Evolutionary conservation across 768 basidiomycete genomes (phyloP).

Genomic region (Hemileccinum impolitum): DNA sequence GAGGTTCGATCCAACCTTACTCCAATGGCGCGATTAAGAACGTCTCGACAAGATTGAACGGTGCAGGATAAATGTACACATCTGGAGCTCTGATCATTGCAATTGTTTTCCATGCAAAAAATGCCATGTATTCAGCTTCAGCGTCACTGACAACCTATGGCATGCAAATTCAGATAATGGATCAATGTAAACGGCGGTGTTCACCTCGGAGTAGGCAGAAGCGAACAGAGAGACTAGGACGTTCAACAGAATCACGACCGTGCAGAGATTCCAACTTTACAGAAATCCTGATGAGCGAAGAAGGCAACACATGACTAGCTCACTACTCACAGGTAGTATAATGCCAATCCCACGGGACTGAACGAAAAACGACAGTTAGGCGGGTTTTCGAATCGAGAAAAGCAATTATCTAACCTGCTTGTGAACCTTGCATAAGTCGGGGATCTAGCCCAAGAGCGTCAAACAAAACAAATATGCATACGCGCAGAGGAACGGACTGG

Average conservation of each 20-base stretch:
- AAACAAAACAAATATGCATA: background rate
- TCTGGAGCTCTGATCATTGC: constrained; percentile 85
- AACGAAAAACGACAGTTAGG: background rate
- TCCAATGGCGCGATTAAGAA: constrained; percentile 82
- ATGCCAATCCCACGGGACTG: constrained; percentile 55
- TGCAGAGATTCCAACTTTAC: constrained; percentile 75
- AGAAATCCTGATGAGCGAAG: background rate
- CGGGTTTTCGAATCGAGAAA: background rate
- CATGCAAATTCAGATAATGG: constrained; percentile 3
- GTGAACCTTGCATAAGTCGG: constrained; percentile 64
- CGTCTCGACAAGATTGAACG: constrained; percentile 86
- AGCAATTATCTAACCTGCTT: constrained; percentile 35
- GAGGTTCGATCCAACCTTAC: constrained; percentile 42
- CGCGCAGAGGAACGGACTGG: constrained; percentile 44
- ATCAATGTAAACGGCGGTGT: constrained; percentile 15
- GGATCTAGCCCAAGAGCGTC: constrained; percentile 40
- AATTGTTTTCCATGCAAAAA: constrained; percentile 85
- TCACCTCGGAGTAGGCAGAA: constrained; percentile 84
- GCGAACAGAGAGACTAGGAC: constrained; percentile 95
- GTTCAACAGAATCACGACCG: constrained; percentile 84
- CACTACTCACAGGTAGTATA: constrained; percentile 75
- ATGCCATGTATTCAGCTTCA: constrained; percentile 85
- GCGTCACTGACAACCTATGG: constrained; percentile 77
- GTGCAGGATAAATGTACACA: constrained; percentile 80
- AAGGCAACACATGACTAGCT: background rate